Evolutionary conservation across 2,329 filamentous ascomycete genomes (phyloP).

Genomic region (Cordyceps farinosa): DNA sequence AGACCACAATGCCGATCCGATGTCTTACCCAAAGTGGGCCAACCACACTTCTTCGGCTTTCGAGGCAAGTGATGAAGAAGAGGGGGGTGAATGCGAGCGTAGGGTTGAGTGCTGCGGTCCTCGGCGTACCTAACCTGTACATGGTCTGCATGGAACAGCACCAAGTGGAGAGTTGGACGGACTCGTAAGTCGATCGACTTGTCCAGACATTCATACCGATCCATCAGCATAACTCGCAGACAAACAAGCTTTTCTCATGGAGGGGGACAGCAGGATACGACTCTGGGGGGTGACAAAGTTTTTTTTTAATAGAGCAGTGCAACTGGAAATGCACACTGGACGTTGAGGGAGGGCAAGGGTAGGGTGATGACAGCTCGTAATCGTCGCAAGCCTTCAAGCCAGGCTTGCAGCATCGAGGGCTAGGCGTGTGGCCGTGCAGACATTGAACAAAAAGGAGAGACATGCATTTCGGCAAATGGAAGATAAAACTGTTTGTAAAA

Average conservation of each 20-base stretch:
- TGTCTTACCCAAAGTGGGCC: slow-evolving; percentile 16
- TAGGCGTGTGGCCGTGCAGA: not conserved
- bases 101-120: slow-evolving; percentile 10
- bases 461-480: slow-evolving; percentile 7
- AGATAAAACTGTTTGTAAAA: not conserved
- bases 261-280: not conserved
- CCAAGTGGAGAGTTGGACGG: slow-evolving; percentile 11
- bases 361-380: not conserved
- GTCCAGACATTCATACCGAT: not conserved
- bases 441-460: not conserved
- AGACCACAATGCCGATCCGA: slow-evolving; percentile 14
- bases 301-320: not conserved
- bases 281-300: not conserved
- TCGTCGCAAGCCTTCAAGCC: not conserved
- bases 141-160: not conserved
- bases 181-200: slow-evolving; percentile 1
- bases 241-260: slow-evolving; percentile 10
- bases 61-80: slow-evolving; percentile 7
- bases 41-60: slow-evolving; percentile 1
- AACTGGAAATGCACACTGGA: not conserved
- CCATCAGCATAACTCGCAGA: not conserved
- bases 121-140: slow-evolving; percentile 6
- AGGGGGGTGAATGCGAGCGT: not conserved
- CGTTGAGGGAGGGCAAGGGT: not conserved
- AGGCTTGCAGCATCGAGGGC: not conserved